Evolutionary conservation across 1,284 basidiomycete species (phyloP).

Genomic region (Schizophyllum commune): DNA sequence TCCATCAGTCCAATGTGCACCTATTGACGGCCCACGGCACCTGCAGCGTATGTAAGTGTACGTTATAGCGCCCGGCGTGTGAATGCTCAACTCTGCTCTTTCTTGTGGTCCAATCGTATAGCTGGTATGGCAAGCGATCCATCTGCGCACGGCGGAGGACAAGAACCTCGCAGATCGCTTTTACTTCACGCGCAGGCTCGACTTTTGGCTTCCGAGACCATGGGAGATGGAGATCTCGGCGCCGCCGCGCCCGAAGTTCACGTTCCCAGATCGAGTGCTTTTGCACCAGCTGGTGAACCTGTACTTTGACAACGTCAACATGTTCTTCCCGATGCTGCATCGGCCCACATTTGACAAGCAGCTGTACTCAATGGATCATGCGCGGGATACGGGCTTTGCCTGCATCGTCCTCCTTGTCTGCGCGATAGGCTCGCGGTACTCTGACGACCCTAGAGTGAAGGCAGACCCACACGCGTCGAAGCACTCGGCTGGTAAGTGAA

Average conservation of each 20-base stretch:
- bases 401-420: conserved; percentile 52
- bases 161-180: too few species aligned
- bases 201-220: background rate
- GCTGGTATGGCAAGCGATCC: too few species aligned
- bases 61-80: too few species aligned
- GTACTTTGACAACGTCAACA: conserved; percentile 9
- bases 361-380: conserved; percentile 28
- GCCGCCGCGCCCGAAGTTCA: background rate
- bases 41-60: too few species aligned
- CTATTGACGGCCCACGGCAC: too few species aligned
- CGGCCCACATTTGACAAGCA: conserved; percentile 8
- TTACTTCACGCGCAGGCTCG: background rate
- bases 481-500: conserved; percentile 58
- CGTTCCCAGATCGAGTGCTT: conserved; percentile 5
- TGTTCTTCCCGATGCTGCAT: conserved; percentile 9
- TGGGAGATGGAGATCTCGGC: background rate
- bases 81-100: too few species aligned
- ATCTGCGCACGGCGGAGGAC: too few species aligned
- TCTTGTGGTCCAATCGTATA: too few species aligned
- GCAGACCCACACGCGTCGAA: conserved; percentile 23
- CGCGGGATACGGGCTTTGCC: conserved; percentile 42
- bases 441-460: conserved; percentile 52
- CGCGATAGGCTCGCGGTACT: conserved; percentile 52
- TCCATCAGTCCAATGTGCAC: too few species aligned
- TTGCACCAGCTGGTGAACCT: background rate